Base-by-base conservation (phyloP, 352 stramenopile species). In the Phytophthora europaea region DNA sequence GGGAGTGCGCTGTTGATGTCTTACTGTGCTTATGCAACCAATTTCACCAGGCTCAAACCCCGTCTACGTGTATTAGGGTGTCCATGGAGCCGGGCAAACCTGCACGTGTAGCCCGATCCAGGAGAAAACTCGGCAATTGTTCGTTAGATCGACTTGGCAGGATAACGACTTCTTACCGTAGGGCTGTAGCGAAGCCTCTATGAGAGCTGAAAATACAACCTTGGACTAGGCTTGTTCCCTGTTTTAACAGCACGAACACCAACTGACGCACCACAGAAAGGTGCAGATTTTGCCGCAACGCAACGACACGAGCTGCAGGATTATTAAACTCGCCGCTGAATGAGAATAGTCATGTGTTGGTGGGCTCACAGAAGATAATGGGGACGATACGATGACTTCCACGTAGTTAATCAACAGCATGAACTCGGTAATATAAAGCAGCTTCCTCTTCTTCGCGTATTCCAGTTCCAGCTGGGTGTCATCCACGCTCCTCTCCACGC, bases 221-320 rank as follows among this genome's bases (percentile, higher is more conserved):
- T 65, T 78, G 10, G 33, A 53, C 36, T 79, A 77, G 4, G 78
- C 40, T 16, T 75, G 34, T 6, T 8, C 56, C 58, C n/a, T 82
- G 66, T 9, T 65, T 75, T 18, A 71, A 47, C 13, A 85, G 56
- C 20, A 85, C 78, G 26, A 88, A 84, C 20, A 65, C 70, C 6
- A 88, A 60, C 10, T 81, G 72, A 0, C 64, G 22, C 18, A 84
- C 15, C 2, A 65, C 33, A 7, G 67, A 62, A 2, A 75, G 0
- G 3, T 50, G 55, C 16, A 58, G 56, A 3, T 20, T 40, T 15
- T 47, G 36, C 33, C 40, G 15, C 56, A 48, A 6, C 54, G 23
- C 10, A 23, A 22, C 5, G 61, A 70, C 4, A 75, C 15, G 9
- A 70, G 16, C 47, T 75, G 53, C 0, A 67, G 12, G 1, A 51